Percentiles rank a stretch among this genome's conserved stretches.
Evolutionary conservation across 225 moss, liverwort and hornwort species (phyloP).

Genomic region (Takakia lepidozioides): DNA sequence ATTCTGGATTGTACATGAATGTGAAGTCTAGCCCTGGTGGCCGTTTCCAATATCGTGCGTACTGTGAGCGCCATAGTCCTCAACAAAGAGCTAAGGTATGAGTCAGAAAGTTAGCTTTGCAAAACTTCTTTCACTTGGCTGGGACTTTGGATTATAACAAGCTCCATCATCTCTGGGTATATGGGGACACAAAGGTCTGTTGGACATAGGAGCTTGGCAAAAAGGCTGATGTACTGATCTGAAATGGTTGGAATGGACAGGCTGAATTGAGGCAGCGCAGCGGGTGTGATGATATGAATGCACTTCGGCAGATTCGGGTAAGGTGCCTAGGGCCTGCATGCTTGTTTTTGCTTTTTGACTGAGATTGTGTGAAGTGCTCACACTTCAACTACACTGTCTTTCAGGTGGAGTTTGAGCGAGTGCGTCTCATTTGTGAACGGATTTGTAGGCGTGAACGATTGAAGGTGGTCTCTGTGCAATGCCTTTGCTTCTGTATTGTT

Average conservation of each 20-base stretch:
- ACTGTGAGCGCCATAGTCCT: constrained; percentile 62
- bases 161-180: too few species aligned
- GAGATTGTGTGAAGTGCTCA: too few species aligned
- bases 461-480: constrained; percentile 36
- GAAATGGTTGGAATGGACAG: constrained; percentile 73
- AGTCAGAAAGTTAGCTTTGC: too few species aligned
- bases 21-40: constrained; percentile 51
- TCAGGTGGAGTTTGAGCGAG: constrained; percentile 63
- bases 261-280: constrained; percentile 58
- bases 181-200: too few species aligned
- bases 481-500: too few species aligned
- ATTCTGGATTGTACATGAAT: constrained; percentile 54
- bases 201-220: too few species aligned
- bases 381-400: too few species aligned
- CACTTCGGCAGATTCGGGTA: constrained; percentile 54
- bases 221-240: too few species aligned
- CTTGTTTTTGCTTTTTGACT: background rate
- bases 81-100: constrained; percentile 64
- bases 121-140: too few species aligned
- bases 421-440: constrained; percentile 62
- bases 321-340: background rate
- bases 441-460: constrained; percentile 57
- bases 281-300: constrained; percentile 53
- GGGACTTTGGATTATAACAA: too few species aligned
- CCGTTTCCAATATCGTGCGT: constrained; percentile 59